phyloP scores from a whole-genome alignment of 306 rosid species.

The Mucuna pruriens region DNA sequence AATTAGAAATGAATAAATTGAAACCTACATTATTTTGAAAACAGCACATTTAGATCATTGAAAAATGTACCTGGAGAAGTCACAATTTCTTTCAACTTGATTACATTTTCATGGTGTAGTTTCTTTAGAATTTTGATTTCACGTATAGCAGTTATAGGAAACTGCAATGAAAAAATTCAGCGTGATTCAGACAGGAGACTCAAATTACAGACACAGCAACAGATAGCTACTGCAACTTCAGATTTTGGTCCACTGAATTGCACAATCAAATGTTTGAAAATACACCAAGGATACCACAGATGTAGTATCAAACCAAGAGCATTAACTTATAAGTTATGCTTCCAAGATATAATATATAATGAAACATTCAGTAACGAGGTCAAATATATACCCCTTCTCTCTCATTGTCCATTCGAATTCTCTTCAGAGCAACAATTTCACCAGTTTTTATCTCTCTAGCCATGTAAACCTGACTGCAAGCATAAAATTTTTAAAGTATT shows the following conservation, averaged over 20 bases:
- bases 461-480: slow-evolving; percentile 76
- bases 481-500: slow-evolving; percentile 5
- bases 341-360: background rate
- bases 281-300: background rate
- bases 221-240: background rate
- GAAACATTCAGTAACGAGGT: background rate
- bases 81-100: slow-evolving; percentile 74
- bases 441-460: slow-evolving; percentile 69
- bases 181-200: background rate
- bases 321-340: background rate
- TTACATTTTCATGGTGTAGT: slow-evolving; percentile 73
- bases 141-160: slow-evolving; percentile 78
- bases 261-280: background rate
- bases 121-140: slow-evolving; percentile 75
- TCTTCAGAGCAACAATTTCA: slow-evolving; percentile 81
- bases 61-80: slow-evolving; percentile 62
- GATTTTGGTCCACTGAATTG: slow-evolving; percentile 4
- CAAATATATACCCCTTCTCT: slow-evolving; percentile 67
- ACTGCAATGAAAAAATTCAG: slow-evolving; percentile 48
- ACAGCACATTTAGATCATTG: background rate
- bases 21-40: slow-evolving; percentile 1
- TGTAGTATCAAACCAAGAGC: background rate
- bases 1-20: background rate
- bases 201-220: background rate
- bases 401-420: slow-evolving; percentile 76